Conservation (phyloP, 768 basidiomycete species). For the Leccinum broughii region DNA sequence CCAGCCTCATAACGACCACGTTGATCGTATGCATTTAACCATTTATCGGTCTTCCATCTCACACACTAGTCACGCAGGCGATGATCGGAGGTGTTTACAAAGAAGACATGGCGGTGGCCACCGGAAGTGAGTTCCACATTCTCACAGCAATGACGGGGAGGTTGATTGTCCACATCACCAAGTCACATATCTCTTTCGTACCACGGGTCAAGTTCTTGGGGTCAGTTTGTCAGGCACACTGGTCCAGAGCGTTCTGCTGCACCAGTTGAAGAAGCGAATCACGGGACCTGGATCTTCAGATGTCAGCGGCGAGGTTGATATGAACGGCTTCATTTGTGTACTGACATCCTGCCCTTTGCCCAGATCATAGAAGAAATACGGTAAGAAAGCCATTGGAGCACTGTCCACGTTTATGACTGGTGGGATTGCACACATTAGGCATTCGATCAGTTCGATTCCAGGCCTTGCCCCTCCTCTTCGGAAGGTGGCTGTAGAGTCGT, state of each 20-base stretch:
- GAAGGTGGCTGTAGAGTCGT: slow-evolving; percentile 70
- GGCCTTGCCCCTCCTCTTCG: slow-evolving; percentile 52
- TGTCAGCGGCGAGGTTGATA: slow-evolving; percentile 48
- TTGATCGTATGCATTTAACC: slow-evolving; percentile 60
- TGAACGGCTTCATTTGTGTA: slow-evolving; percentile 20
- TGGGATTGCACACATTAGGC: slow-evolving; percentile 41
- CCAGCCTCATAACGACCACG: slow-evolving; percentile 82
- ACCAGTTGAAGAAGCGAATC: slow-evolving; percentile 72
- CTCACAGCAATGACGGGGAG: slow-evolving; percentile 4
- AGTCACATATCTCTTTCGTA: slow-evolving; percentile 95
- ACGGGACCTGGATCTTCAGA: slow-evolving; percentile 70
- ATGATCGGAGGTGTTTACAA: slow-evolving; percentile 82
- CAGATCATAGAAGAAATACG: slow-evolving; percentile 76
- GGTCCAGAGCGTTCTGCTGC: slow-evolving; percentile 74
- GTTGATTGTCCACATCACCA: slow-evolving; percentile 11
- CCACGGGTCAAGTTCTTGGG: slow-evolving; percentile 93
- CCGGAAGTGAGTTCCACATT: slow-evolving; percentile 67
- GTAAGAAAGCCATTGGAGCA: slow-evolving; percentile 34
- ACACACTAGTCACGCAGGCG: slow-evolving; percentile 49
- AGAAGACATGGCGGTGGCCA: slow-evolving; percentile 85
- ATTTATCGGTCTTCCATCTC: slow-evolving; percentile 7
- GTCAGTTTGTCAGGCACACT: slow-evolving; percentile 87
- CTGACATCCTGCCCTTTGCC: slow-evolving; percentile 24
- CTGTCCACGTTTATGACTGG: slow-evolving; percentile 17
- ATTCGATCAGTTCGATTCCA: slow-evolving; percentile 72